These are phyloP conservation scores for Xylaria sp. DNA, from an alignment of 2,329 filamentous ascomycete genomes.

Conservation along the genomic window DNA sequence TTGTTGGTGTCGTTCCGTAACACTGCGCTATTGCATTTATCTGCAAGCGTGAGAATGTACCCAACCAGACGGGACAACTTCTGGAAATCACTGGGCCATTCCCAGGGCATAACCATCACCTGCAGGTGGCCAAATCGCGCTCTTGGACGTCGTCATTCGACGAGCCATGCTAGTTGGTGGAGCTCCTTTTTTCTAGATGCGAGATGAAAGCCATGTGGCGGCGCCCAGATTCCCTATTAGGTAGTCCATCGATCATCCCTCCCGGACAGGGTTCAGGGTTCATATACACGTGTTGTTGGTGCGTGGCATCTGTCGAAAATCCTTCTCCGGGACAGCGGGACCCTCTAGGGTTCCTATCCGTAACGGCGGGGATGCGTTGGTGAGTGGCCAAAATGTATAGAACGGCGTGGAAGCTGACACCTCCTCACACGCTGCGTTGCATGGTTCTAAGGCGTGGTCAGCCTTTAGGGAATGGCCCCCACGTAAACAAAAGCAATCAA, in stretches of 20 bases:
- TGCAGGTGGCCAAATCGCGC: conserved; percentile 81
- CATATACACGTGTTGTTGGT: neutral
- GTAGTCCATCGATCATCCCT: neutral
- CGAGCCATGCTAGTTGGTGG: no score
- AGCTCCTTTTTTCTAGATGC: conserved; percentile 46
- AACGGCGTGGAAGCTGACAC: neutral
- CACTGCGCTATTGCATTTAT: conserved; percentile 13
- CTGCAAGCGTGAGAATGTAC: conserved; percentile 17
- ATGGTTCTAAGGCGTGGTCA: no score
- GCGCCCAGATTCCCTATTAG: neutral
- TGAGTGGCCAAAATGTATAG: neutral
- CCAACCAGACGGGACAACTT: conserved; percentile 11
- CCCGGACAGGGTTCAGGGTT: neutral
- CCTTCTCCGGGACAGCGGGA: conserved; percentile 97
- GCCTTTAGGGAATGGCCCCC: neutral
- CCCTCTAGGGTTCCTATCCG: neutral
- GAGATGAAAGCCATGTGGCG: conserved; percentile 46
- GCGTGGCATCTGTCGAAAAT: conserved; percentile 42
- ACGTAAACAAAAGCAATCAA: neutral
- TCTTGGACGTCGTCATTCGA: conserved; percentile 49
- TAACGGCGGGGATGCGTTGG: neutral
- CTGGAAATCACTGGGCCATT: conserved; percentile 83
- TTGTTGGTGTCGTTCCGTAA: neutral
- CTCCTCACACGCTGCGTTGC: no score
- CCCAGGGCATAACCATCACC: conserved; percentile 94